These are phyloP conservation scores for Leccinum rimulosum DNA, from an alignment of 768 basidiomycete species.

Conservation along the genomic window DNA sequence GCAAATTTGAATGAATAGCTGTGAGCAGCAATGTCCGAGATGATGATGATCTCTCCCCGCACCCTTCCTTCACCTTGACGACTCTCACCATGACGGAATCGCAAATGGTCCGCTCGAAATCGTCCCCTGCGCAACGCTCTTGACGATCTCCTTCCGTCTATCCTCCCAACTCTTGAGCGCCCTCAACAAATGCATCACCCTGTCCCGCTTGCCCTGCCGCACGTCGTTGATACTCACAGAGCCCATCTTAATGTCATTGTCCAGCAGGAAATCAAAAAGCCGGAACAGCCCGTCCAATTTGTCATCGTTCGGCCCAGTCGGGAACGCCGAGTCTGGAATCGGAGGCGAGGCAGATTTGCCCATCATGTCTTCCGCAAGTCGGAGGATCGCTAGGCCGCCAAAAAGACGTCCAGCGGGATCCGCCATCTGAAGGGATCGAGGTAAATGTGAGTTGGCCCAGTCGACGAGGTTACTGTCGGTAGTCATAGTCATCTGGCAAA, in stretches of 20 bases:
- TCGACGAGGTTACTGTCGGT: conserved; percentile 62
- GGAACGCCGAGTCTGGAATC: conserved; percentile 79
- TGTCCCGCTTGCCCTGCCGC: conserved; percentile 75
- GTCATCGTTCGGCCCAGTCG: conserved; percentile 62
- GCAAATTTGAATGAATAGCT: not conserved
- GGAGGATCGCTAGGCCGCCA: conserved; percentile 76
- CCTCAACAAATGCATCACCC: conserved; percentile 75
- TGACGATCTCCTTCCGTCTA: conserved; percentile 55
- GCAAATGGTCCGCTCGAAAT: conserved; percentile 3
- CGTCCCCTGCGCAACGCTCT: conserved; percentile 46
- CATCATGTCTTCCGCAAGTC: conserved; percentile 81
- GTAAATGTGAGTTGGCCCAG: conserved; percentile 89
- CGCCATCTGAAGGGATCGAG: conserved; percentile 54
- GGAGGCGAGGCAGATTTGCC: conserved; percentile 63
- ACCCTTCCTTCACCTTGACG: not conserved
- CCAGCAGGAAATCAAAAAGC: conserved; percentile 89
- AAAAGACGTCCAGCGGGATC: conserved; percentile 45
- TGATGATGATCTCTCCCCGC: not conserved
- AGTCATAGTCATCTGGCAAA: not conserved
- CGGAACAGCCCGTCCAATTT: conserved; percentile 85
- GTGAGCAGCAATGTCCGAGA: not conserved
- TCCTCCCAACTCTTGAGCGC: conserved; percentile 83
- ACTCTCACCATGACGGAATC: conserved; percentile 4
- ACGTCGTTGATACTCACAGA: conserved; percentile 94
- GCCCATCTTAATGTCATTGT: conserved; percentile 90